Conservation (phyloP, 1,139 yeast genomes). For the Yamadazyma dendronema region DNA sequence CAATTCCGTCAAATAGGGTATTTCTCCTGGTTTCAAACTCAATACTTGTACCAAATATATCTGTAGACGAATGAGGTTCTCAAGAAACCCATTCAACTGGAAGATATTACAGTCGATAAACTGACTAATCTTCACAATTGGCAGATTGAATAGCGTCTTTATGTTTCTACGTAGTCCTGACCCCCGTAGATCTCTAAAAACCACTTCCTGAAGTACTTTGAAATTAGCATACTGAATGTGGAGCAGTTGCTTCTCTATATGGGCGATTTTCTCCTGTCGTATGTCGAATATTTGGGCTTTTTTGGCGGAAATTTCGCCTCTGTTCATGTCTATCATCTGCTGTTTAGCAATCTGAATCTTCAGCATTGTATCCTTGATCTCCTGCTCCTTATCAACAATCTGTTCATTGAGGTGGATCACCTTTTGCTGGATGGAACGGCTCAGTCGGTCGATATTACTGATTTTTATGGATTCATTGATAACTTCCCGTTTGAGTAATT, state of each 20-base stretch:
- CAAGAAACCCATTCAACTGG: slow-evolving; percentile 39
- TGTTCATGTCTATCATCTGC: neutral
- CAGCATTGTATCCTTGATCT: slow-evolving; percentile 9
- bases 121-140: slow-evolving; percentile 27
- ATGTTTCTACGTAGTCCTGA: too few relatives aligned
- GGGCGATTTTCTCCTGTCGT: slow-evolving; percentile 22
- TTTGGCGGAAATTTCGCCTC: neutral
- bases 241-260: slow-evolving; percentile 29
- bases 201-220: slow-evolving; percentile 24
- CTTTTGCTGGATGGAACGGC: slow-evolving; percentile 15
- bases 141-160: slow-evolving; percentile 26
- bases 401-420: slow-evolving; percentile 17
- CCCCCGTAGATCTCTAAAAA: slow-evolving; percentile 16
- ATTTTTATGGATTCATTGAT: slow-evolving; percentile 23
- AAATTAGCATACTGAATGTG: slow-evolving; percentile 27
- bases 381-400: slow-evolving; percentile 13
- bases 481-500: slow-evolving; percentile 40
- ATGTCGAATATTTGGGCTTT: slow-evolving; percentile 5
- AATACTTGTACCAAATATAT: slow-evolving; percentile 26
- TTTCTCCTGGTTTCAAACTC: slow-evolving; percentile 14
- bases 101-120: slow-evolving; percentile 29
- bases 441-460: slow-evolving; percentile 23
- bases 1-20: slow-evolving; percentile 38
- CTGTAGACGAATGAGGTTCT: slow-evolving; percentile 38
- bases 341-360: slow-evolving; percentile 3